These are phyloP conservation scores for Camellia lanceoleosa DNA, from an alignment of 148 eudicot species.

Conservation along the genomic window DNA sequence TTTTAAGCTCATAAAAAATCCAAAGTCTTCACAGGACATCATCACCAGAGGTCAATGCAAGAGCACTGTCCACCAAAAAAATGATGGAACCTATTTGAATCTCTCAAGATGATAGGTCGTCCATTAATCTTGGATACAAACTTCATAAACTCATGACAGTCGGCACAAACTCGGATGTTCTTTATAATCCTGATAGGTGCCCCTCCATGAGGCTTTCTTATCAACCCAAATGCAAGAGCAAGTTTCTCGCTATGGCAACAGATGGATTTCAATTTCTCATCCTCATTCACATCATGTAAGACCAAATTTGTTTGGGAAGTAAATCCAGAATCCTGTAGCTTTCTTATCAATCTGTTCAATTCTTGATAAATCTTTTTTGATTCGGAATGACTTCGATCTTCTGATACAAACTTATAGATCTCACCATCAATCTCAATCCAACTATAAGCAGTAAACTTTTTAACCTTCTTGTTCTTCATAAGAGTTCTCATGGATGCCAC, in stretches of 20 bases:
- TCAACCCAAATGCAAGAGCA: conserved; percentile 29
- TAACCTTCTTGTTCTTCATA: conserved; percentile 24
- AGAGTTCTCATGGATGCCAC: conserved; percentile 25
- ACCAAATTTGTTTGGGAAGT: conserved; percentile 21
- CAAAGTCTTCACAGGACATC: neutral
- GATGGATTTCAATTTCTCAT: conserved; percentile 26
- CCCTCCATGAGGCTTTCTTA: conserved; percentile 18
- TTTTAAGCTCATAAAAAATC: neutral
- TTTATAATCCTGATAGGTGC: conserved; percentile 25
- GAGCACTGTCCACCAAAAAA: conserved; percentile 30
- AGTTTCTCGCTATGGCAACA: conserved; percentile 34
- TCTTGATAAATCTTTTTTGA: conserved; percentile 20
- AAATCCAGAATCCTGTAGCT: conserved; percentile 20
- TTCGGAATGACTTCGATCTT: conserved; percentile 28
- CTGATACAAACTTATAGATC: conserved; percentile 21
- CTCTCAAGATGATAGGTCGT: conserved; percentile 24
- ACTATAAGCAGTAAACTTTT: conserved; percentile 29
- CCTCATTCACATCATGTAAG: conserved; percentile 27
- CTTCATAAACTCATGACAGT: conserved; percentile 32
- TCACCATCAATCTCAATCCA: conserved; percentile 29
- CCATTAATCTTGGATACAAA: conserved; percentile 25
- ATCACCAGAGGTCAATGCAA: conserved; percentile 34
- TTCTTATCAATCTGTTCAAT: conserved; percentile 15
- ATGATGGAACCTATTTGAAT: conserved; percentile 32
- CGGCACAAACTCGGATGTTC: conserved; percentile 31